Conservation (phyloP, 768 basidiomycete genomes). For the Xanthoconium purpureum region DNA sequence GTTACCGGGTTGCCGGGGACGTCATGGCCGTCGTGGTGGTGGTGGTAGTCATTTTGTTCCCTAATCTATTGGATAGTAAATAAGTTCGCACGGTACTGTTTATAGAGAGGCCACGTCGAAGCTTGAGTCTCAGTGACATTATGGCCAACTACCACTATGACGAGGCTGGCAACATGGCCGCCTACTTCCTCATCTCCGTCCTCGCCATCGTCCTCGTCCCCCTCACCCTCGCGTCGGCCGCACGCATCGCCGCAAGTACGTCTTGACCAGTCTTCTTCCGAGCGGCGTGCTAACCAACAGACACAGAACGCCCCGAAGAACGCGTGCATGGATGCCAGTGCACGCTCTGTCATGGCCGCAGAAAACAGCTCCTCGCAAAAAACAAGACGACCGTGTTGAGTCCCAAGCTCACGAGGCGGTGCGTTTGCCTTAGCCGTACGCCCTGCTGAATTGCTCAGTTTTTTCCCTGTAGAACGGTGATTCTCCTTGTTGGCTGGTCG, state of each 20-base stretch:
- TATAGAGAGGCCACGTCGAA: conserved; percentile 12
- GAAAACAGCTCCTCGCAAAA: conserved; percentile 40
- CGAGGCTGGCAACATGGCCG: conserved; percentile 81
- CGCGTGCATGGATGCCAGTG: conserved; percentile 54
- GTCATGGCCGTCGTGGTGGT: too few species aligned
- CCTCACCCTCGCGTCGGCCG: conserved; percentile 55
- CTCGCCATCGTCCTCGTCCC: conserved; percentile 82
- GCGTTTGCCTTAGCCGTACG: conserved; percentile 7
- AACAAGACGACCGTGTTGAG: conserved; percentile 47
- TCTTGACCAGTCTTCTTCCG: conserved; percentile 6
- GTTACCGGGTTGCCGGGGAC: too few species aligned
- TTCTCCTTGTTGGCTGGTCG: conserved; percentile 72
- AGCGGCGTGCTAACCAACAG: conserved; percentile 6
- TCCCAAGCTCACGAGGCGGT: conserved; percentile 53
- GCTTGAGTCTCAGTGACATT: not conserved
- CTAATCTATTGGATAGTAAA: too few species aligned
- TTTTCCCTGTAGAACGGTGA: conserved; percentile 44
- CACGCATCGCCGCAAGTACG: conserved; percentile 43
- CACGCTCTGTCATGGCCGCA: conserved; percentile 56
- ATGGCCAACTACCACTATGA: conserved; percentile 85
- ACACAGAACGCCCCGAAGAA: conserved; percentile 33
- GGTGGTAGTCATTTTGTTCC: too few species aligned
- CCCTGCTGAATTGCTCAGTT: not conserved
- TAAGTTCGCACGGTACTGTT: conserved; percentile 13
- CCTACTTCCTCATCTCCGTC: conserved; percentile 89